Evolutionary conservation across 2,329 filamentous ascomycete species (phyloP).

Genomic region (Sporothrix schenckii): DNA sequence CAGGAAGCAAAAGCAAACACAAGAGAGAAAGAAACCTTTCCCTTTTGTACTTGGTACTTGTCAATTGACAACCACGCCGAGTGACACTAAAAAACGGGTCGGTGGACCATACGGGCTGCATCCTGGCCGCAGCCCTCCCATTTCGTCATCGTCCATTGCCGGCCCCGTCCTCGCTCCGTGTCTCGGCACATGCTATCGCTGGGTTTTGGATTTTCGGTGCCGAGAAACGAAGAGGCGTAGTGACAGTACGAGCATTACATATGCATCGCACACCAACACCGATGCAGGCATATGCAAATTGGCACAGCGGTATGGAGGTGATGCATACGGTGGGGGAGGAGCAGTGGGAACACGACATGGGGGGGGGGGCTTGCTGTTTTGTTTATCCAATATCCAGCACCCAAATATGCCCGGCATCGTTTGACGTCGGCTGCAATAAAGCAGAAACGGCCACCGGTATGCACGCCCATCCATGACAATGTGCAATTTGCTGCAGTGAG

Average conservation of each 20-base stretch:
- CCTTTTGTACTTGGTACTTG: background rate
- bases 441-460: conserved; percentile 10
- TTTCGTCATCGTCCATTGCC: background rate
- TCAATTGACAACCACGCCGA: background rate
- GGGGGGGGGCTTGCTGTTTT: background rate
- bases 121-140: background rate
- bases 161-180: background rate
- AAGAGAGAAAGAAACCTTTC: background rate
- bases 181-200: background rate
- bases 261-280: background rate
- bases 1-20: background rate
- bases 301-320: conserved; percentile 6
- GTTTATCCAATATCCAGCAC: background rate
- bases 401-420: background rate
- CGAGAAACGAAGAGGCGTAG: background rate
- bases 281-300: background rate
- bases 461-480: background rate
- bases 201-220: background rate
- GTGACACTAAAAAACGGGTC: background rate
- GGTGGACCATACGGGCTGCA: background rate
- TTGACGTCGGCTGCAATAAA: background rate
- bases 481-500: background rate
- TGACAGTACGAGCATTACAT: background rate
- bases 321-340: background rate
- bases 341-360: conserved; percentile 5